Evolutionary conservation across 2,329 filamentous ascomycete genomes (phyloP), one percentile per base, ranked within the genome.

Genomic region (Mariannaea elegans): DNA sequence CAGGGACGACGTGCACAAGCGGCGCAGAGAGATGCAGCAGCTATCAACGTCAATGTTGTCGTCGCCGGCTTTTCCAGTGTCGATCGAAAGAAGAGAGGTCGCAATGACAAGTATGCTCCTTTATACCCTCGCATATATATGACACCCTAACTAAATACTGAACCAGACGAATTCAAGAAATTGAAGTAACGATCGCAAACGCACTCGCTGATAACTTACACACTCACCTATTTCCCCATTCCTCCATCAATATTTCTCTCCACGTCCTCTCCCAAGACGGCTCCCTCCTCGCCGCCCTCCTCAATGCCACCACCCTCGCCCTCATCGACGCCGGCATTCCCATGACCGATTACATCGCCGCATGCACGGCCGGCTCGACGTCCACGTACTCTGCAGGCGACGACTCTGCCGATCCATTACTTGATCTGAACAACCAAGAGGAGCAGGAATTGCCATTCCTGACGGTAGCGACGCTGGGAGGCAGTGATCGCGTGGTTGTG

Each of bases 241-340:
- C 88, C 59, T 91, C 89, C 29, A 97, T 99, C 73, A 85, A 85
- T 38, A 85, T 99, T 56, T 89, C 90, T 21, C 84, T 99, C 2
- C 92, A 97, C 75, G 88, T 99, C 32, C 87, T 99, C 42, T 91
- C 90, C 0, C 90, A 96, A 67, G 95, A 99, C 75, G 95, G 95
- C 24, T 94, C 91, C 1, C 84, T 98, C 3, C 88, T 99, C 18
- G 93, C 94, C 0, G 91, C 93, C 0, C 92, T 94, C 44, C 82
- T 98, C 68, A 99, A 99, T 72, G 95, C 95, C 4, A 87, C 91
- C 0, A 97, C 94, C 0, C 86, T 99, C 12, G 95, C 95, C 0
- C 87, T 98, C 19, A 90, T 98, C 63, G 95, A 99, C 74, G 95
- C 95, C 1, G 95, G 95, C 51, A 90, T 99, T 18, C 95, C 95